Base-by-base conservation (phyloP, 768 basidiomycete species). In the Boletus tomentosulus region DNA sequence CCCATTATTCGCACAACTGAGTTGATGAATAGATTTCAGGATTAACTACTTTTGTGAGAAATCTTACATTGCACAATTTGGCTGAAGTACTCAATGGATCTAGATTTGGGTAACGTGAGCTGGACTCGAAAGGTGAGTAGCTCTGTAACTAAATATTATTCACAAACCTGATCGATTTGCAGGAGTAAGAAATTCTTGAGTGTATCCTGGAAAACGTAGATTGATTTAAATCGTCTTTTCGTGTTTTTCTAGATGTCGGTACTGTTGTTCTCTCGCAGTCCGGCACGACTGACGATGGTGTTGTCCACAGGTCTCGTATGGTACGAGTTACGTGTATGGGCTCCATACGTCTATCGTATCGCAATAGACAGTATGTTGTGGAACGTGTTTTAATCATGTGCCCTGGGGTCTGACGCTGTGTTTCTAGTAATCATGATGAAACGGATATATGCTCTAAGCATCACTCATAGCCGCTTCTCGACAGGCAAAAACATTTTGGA, bases 401-500 rank as follows among this genome's bases (percentile, higher is more conserved):
- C 2, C 7, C 9, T 6, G 12, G 25, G 6, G 6, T 33, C 44
- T 56, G 10, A 63, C 7, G 10, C 6, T 12, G 4, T 37, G 6
- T 28, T 38, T 30, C 9, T 8, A 63, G 62, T 56, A 10, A 58
- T 63, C 46, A 53, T 63, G 62, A 63, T 63, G 41, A 63, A 46
- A 43, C 57, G 62, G 43, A 33, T 63, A 55, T 16, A 56, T 2
- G 58, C 48, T 10, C 27, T 63, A 19, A 63, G 61, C 41, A 10
- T 12, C 3, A 3, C 44, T 31, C 30, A 46, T 27, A 31, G n/a
- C 27, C n/a, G 16, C 7, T 6, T 46, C 15, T n/a, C 15, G 2
- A 1, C 25, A 16, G 12, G 27, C 13, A 44, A n/a, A 30, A 6
- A 3, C 11, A 3, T 59, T 6, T 25, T 62, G n/a, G 49, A 13